Evolutionary conservation across 1,284 basidiomycete species (phyloP), one percentile per base, ranked within the genome.

Genomic region (Cerioporus squamosus): DNA sequence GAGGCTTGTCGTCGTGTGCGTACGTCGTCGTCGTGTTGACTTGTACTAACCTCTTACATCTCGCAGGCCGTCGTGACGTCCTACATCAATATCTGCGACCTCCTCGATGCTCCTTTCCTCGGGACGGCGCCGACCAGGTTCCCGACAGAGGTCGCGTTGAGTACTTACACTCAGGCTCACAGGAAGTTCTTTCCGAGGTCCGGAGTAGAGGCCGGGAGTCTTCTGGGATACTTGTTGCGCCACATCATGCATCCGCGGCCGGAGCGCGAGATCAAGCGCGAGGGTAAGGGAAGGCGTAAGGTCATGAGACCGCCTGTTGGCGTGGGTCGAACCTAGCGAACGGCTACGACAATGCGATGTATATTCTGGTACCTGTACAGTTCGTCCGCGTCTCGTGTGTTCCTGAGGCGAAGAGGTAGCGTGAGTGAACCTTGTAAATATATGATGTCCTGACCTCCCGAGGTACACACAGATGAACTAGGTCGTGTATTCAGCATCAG

Each of bases 81-180:
- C 2, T 69, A 76, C 39, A 70, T 78, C 49, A 77, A 79, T 46
- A 65, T 75, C 6, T 66, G 74, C 22, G 75, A 78, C 53, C 63
- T 79, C 26, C 61, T 75, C 12, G 66, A 75, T 20, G 55, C 61
- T 0, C 48, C 36, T 4, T 55, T 48, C 29, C 60, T 60, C 2
- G 55, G 62, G n/a, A 17, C 51, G 0, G 52, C 50, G 2, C 38
- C 29, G 14, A 23, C 10, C 10, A 55, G 36, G 24, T 57, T 57
- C 44, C 23, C 39, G 5, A 29, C 55, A 2, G 48, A 51, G n/a
- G 10, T 8, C 4, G 48, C 15, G 7, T 36, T 57, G 18, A n/a
- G 42, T 15, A 12, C 31, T 10, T 80, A 80, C 51, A 78, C 76
- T 0, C 62, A 18, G n/a, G 9, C 6, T 7, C 64, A 40, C 1